Percentiles rank a stretch among this genome's conserved stretches.
These are phyloP conservation scores for Obelidium mucronatum DNA, from an alignment of 192 early-diverging fungal genomes.

Conservation along the genomic window DNA sequence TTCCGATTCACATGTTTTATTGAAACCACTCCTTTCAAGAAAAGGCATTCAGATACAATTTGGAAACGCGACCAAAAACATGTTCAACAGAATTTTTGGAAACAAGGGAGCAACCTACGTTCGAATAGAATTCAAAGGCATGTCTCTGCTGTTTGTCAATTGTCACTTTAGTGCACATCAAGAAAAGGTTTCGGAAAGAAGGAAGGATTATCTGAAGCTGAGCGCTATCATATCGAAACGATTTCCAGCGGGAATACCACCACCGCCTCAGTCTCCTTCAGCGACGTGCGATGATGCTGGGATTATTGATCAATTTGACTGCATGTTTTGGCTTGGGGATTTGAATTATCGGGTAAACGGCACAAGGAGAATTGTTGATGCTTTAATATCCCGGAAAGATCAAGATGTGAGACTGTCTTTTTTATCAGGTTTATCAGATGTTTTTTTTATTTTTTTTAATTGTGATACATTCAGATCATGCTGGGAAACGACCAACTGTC, in stretches of 20 bases:
- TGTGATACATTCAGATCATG: slow-evolving; percentile 44
- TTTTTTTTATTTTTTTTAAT: slow-evolving; percentile 21
- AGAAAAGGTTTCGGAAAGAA: slow-evolving; percentile 70
- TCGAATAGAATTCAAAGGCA: slow-evolving; percentile 78
- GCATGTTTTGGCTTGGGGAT: slow-evolving; percentile 86
- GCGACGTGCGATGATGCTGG: neutral
- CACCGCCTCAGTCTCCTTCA: too few species aligned
- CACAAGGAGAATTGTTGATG: slow-evolving; percentile 42
- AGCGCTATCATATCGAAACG: neutral
- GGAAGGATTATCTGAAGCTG: slow-evolving; percentile 23
- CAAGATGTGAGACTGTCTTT: neutral
- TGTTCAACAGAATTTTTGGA: slow-evolving; percentile 50
- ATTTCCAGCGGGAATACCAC: too few species aligned
- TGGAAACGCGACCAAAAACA: slow-evolving; percentile 13
- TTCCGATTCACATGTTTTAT: neutral
- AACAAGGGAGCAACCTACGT: slow-evolving; percentile 91
- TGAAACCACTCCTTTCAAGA: neutral
- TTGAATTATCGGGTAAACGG: slow-evolving; percentile 92
- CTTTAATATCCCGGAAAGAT: slow-evolving; percentile 62
- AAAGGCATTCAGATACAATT: neutral
- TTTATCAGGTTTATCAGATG: too few species aligned
- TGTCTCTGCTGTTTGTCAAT: slow-evolving; percentile 80
- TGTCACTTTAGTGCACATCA: slow-evolving; percentile 73
- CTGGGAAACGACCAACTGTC: slow-evolving; percentile 56
- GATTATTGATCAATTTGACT: slow-evolving; percentile 10